These are phyloP conservation scores for Phlegmacium glaucopus DNA, from an alignment of 768 basidiomycete species.

Conservation along the genomic window DNA sequence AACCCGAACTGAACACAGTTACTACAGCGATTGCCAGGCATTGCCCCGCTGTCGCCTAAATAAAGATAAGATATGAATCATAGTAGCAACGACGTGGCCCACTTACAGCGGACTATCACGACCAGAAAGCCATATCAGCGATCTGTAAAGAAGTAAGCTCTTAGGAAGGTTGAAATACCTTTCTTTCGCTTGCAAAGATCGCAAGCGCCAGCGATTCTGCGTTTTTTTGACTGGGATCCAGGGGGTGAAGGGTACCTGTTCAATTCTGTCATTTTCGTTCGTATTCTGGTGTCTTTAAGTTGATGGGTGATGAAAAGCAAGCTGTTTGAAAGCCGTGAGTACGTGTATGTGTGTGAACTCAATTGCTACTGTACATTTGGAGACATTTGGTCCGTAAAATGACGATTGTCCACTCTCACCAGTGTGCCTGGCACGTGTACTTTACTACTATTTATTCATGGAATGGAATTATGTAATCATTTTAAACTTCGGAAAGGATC, in stretches of 20 bases:
- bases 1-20: slow-evolving; percentile 57
- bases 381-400: too few relatives aligned
- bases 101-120: slow-evolving; percentile 30
- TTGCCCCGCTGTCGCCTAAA: slow-evolving; percentile 66
- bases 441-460: neutral
- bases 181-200: slow-evolving; percentile 75
- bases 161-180: slow-evolving; percentile 40
- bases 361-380: too few relatives aligned
- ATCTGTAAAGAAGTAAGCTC: slow-evolving; percentile 8
- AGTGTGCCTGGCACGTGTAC: too few relatives aligned
- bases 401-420: too few relatives aligned
- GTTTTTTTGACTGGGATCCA: slow-evolving; percentile 41
- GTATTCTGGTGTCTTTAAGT: neutral
- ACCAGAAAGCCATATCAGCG: too few relatives aligned
- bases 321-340: neutral
- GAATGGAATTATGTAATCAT: neutral
- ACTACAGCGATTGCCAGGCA: slow-evolving; percentile 58
- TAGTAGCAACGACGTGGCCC: neutral
- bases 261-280: neutral
- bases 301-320: neutral
- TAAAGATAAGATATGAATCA: slow-evolving; percentile 6
- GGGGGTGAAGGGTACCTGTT: slow-evolving; percentile 1
- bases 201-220: slow-evolving; percentile 64
- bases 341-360: too few relatives aligned
- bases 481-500: slow-evolving; percentile 16